Base-by-base conservation (phyloP, 75 land plant species). In the Cupressus sempervirens region DNA sequence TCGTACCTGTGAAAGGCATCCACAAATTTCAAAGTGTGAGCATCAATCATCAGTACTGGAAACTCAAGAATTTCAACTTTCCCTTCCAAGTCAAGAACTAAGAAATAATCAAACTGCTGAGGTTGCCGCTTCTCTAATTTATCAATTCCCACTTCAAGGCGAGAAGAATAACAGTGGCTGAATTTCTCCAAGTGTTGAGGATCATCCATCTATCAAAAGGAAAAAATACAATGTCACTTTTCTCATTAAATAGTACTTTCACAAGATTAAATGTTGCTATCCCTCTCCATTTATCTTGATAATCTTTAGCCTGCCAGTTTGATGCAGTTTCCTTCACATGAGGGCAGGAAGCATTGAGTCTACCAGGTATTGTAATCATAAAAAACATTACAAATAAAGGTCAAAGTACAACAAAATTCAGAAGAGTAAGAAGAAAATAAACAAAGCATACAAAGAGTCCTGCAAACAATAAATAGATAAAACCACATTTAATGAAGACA, bases 21-120 rank as follows among this genome's bases (percentile, higher is more conserved):
- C 40, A 93, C 91, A 48, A 91, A 93, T 34, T 89, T 72, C 87
- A 96, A 83, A 12, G 93, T 91, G 76, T 85, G 89, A 6, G 97
- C 94, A 93, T 93, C 88, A 46, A 98, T 87, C 86, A 98, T 77
- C 84, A 98, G 62, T 43, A 98, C 95, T 32, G 99, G 98, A 85
- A 94, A 98, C 86, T 98, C 99, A 83, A 98, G 87, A 86, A 98
- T 98, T 87, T 98, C 99, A 83, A 96, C 92, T 91, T 91, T 94
- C 50, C 99, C 99, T 85, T 98, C 99, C 91, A 98, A 87, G 88
- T 98, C 99, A 52, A 98, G 91, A 43, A 98, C 98, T 79, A 96
- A 88, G 76, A 92, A 90, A 76, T 89, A 92, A 85, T 94, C 93
- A 16, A 96, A 88, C 9, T 90, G 84, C 88, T 96, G 99, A 45